A percentile compares a stretch with the other conserved stretches of the same genome.
Conservation (phyloP, 331 rosid species). For the Acacia concinna region DNA sequence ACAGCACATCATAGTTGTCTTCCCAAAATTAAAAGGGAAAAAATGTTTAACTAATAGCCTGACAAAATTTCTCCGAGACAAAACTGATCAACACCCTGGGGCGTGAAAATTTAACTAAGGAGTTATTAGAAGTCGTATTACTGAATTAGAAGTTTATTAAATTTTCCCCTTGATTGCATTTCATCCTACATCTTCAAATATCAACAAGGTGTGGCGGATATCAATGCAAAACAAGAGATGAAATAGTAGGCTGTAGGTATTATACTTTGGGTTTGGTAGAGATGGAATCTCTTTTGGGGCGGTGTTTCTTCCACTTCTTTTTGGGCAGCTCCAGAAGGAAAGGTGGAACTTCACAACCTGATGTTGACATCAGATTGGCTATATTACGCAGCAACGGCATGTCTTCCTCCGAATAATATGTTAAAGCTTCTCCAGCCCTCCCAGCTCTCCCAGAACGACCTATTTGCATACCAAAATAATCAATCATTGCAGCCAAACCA, state of each 20-base stretch:
- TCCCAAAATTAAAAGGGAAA: background rate
- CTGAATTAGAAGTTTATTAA: background rate
- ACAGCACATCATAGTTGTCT: background rate
- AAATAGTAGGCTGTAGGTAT: constrained; percentile 19
- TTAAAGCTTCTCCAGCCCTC: constrained; percentile 85
- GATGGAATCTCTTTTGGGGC: constrained; percentile 78
- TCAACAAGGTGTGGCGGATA: background rate
- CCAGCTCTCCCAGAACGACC: constrained; percentile 99
- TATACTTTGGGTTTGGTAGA: constrained; percentile 58
- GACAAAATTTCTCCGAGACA: background rate
- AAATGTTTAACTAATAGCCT: background rate
- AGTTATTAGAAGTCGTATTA: background rate
- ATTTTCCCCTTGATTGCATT: background rate
- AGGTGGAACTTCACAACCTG: constrained; percentile 92
- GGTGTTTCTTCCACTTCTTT: constrained; percentile 89
- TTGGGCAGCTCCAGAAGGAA: constrained; percentile 66
- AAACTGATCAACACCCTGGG: background rate
- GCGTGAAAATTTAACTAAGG: background rate
- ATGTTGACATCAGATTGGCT: constrained; percentile 78
- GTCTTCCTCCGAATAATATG: constrained; percentile 83
- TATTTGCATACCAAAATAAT: constrained; percentile 33
- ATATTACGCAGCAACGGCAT: constrained; percentile 74
- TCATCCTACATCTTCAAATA: background rate
- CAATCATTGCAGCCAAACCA: background rate
- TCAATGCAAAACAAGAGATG: background rate